Percentiles rank a stretch among this genome's conserved stretches.
Evolutionary conservation across 2,329 filamentous ascomycete genomes (phyloP).

Genomic region (Alternaria panax): DNA sequence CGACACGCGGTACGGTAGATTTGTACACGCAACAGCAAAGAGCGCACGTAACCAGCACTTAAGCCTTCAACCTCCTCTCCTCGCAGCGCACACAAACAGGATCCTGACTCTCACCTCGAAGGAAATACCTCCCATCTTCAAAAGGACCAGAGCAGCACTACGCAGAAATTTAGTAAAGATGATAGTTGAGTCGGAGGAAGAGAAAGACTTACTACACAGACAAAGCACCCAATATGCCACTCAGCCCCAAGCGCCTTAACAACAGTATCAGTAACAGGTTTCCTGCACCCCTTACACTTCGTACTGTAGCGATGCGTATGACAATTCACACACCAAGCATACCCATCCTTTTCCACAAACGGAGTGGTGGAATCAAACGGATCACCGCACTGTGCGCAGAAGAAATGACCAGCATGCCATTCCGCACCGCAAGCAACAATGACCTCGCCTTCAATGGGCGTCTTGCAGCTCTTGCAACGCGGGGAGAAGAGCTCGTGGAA

Average conservation of each 20-base stretch:
- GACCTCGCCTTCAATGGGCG: constrained; percentile 94
- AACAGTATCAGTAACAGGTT: constrained; percentile 87
- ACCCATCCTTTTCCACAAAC: constrained; percentile 97
- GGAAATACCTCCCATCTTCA: constrained; percentile 69
- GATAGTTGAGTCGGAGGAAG: not conserved
- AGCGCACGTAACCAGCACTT: not conserved
- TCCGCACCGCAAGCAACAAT: constrained; percentile 92
- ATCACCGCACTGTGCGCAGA: constrained; percentile 98
- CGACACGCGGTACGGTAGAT: too few species aligned
- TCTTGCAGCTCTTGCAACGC: constrained; percentile 93
- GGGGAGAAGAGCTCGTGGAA: constrained; percentile 95
- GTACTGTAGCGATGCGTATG: constrained; percentile 90
- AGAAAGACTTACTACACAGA: constrained; percentile 66
- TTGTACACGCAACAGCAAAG: too few species aligned
- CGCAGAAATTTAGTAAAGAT: not conserved
- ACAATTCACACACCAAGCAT: constrained; percentile 94
- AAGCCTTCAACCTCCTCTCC: constrained; percentile 68
- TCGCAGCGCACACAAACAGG: constrained; percentile 70
- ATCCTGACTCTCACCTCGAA: constrained; percentile 64
- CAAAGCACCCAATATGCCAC: constrained; percentile 94
- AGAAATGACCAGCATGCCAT: constrained; percentile 98
- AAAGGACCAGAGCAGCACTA: constrained; percentile 68
- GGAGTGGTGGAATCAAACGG: constrained; percentile 70
- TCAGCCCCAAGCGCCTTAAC: constrained; percentile 87
- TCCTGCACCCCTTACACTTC: constrained; percentile 85